Base-by-base conservation (phyloP, 306 rosid species). In the Vigna trinervia region DNA sequence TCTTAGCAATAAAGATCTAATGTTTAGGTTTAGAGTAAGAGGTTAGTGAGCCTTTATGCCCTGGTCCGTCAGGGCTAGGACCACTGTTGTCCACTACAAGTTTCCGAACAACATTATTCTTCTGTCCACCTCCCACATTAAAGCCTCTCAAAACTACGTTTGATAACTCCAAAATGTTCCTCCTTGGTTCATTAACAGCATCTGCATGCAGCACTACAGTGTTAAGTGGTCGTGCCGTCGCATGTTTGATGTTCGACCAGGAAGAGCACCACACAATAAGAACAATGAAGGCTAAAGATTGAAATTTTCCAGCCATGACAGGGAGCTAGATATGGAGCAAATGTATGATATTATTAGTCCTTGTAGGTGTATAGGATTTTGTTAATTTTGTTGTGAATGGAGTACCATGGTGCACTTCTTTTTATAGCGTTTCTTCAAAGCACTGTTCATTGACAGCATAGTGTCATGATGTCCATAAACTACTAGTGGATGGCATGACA, bases 11-110 rank as follows among this genome's bases (percentile, higher is more conserved):
- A 15, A 11, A 12, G 14, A 36, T 65, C n/a, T 43, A 53, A 45
- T 17, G 43, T 36, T 76, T 63, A 22, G 58, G 52, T 63, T 72
- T 26, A 12, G 28, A 11, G 32, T 12, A 28, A 22, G 8, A 19
- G 15, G 6, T 10, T 1, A 28, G 22, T 12, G 3, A 14, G 0
- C 0, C 14, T 11, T 12, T 12, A 23, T 86, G 89, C 4, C 92
- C 92, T 12, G 26, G 69, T 47, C 90, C 89, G 1, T 81, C 80
- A 10, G 81, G 78, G 73, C 86, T 48, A 61, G 90, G 92, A 56
- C 94, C 94, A 1, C 59, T 20, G 15, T 4, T 1, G 32, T 67
- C 46, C 20, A 71, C 50, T 66, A n/a, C 62, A 7, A 10, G 65
- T 15, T 41, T 34, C 22, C 38, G 47, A 56, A 6, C 67, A 56